A percentile compares a stretch with the other conserved stretches of the same genome.
Evolutionary conservation across 75 land plant genomes (phyloP).

Genomic region (Chamaecyparis obtusa): DNA sequence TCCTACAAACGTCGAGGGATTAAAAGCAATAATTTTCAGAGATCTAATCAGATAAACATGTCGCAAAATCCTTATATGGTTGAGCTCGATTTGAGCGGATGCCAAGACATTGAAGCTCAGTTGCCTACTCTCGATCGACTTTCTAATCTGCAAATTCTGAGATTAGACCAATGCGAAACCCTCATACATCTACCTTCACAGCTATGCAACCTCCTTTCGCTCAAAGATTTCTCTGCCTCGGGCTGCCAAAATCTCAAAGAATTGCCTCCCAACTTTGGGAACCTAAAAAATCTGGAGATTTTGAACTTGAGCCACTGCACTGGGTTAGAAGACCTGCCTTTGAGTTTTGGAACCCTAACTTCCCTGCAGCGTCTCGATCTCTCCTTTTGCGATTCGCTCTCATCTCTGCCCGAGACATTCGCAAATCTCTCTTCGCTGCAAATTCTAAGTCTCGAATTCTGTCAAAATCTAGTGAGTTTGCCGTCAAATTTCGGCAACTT

Average conservation of each 20-base stretch:
- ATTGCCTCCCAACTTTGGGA: not conserved
- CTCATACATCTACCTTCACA: not conserved
- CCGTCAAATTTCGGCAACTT: slow-evolving; percentile 3
- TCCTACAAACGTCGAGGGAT: no score
- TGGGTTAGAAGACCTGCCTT: not conserved
- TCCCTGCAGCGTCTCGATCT: not conserved
- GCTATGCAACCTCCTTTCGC: not conserved
- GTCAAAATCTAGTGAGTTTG: slow-evolving; percentile 10
- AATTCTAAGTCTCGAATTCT: slow-evolving; percentile 6
- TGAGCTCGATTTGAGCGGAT: not conserved
- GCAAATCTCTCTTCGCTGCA: not conserved
- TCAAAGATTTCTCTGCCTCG: not conserved
- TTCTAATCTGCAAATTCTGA: not conserved
- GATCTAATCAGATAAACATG: not conserved
- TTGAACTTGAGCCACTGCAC: not conserved
- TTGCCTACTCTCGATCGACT: not conserved
- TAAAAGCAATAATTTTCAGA: no score
- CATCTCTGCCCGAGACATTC: not conserved
- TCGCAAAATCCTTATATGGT: not conserved
- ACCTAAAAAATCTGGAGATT: not conserved
- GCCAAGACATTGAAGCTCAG: not conserved
- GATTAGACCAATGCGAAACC: not conserved
- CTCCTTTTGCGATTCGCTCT: not conserved
- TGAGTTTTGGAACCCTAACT: not conserved
- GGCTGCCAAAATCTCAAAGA: not conserved